Evolutionary conservation across 2,329 filamentous ascomycete genomes (phyloP), one percentile per base, ranked within the genome.

Genomic region (Botrytis squamosa): DNA sequence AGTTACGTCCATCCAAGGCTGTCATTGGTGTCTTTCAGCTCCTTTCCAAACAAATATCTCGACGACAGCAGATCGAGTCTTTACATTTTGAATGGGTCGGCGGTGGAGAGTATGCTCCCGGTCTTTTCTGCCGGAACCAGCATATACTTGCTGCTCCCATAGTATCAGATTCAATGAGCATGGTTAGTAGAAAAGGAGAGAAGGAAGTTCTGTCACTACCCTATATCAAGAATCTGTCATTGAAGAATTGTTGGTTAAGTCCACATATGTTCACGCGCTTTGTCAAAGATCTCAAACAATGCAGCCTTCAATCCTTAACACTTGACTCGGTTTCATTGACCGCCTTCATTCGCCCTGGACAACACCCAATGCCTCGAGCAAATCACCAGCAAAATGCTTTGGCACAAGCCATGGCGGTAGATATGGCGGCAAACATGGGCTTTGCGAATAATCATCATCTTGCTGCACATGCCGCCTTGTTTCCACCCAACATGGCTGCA

Each of bases 231-330:
- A 83, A 88, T 68, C 81, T 93, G 3, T 90, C 87, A 0, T 82
- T 93, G 14, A 88, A 88, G 77, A 93, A 93, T 77, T 92, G 91
- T 81, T 93, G 91, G 90, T 83, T 89, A 20, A 86, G 87, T 4
- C 90, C 91, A 0, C 83, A 86, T 59, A 84, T 89, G 2, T 83
- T 93, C 46, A 78, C 86, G 46, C 82, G 85, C 18, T 84, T 90
- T 70, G 82, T 90, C 74, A 82, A 82, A 3, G 80, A 81, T 7
- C 87, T 90, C 80, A 83, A 85, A 33, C 79, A 82, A 8, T 79
- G 81, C 12, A 83, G 81, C 3, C 81, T 93, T 20, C 83, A 86
- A 75, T 85, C 84, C 33, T 80, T 93, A 25, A 85, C 85, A 14
- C 82, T 93, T 3, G 86, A 92, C 76, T 90, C 89, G 0, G 88